Percentiles rank a stretch among this genome's conserved stretches.
Evolutionary conservation across 2,329 filamentous ascomycete species (phyloP).

Genomic region (Aureobasidium sp.): DNA sequence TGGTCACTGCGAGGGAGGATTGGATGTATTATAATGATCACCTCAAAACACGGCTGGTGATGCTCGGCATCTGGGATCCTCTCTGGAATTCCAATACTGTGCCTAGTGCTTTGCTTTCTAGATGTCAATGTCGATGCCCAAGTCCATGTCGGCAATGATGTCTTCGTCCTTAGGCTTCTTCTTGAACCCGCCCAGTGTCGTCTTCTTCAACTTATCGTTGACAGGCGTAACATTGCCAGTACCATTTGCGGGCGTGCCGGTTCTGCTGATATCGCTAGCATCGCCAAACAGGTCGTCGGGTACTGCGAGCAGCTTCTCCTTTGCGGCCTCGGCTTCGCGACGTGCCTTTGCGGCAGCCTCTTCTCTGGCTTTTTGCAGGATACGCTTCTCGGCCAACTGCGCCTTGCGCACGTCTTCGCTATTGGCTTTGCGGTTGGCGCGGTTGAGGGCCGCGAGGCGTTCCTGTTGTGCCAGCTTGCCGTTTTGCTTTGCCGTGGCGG

Average conservation of each 20-base stretch:
- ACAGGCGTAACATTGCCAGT: conserved; percentile 20
- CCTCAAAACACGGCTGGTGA: background rate
- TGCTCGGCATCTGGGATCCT: background rate
- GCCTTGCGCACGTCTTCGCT: conserved; percentile 86
- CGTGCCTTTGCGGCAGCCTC: conserved; percentile 46
- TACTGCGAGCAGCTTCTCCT: conserved; percentile 27
- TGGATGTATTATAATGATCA: no score
- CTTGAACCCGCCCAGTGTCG: conserved; percentile 36
- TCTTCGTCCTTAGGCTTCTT: conserved; percentile 83
- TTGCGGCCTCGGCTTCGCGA: conserved; percentile 36
- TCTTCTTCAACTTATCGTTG: conserved; percentile 44
- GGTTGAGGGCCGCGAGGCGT: conserved; percentile 74
- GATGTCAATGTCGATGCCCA: conserved; percentile 89
- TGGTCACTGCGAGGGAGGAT: no score
- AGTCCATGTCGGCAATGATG: conserved; percentile 74
- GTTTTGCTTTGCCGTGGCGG: conserved; percentile 46
- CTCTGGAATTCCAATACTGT: background rate
- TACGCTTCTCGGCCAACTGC: conserved; percentile 64
- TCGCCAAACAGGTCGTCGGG: conserved; percentile 42
- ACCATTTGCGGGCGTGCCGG: conserved; percentile 44
- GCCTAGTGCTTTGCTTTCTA: no score
- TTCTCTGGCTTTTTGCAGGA: conserved; percentile 40
- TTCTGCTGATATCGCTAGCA: conserved; percentile 38
- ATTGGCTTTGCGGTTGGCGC: conserved; percentile 75
- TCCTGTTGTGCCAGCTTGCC: conserved; percentile 60